Conservation (phyloP, 768 basidiomycete genomes). For the Sporobolomyces roseus region DNA sequence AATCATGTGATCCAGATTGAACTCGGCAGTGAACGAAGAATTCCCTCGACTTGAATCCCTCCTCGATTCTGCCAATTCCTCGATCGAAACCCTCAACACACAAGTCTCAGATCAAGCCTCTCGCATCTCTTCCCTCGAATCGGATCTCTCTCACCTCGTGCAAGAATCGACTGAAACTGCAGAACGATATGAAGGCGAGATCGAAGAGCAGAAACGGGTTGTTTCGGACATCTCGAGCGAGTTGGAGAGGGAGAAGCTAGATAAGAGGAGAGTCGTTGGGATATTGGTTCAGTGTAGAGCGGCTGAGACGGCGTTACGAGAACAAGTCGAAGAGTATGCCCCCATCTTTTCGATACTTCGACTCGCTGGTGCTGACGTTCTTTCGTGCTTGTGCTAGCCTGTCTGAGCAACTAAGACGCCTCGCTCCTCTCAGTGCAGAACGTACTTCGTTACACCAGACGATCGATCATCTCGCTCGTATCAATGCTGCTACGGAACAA, state of each 20-base stretch:
- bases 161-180: slow-evolving; percentile 49
- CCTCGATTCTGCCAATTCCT: neutral
- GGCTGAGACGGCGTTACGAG: slow-evolving; percentile 63
- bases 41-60: slow-evolving; percentile 59
- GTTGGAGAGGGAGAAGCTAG: slow-evolving; percentile 15
- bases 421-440: slow-evolving; percentile 52
- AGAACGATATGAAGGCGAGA: slow-evolving; percentile 59
- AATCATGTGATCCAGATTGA: slow-evolving; percentile 7
- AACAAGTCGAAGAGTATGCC: slow-evolving; percentile 66
- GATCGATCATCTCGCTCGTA: slow-evolving; percentile 43
- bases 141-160: slow-evolving; percentile 12
- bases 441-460: slow-evolving; percentile 3
- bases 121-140: neutral
- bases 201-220: slow-evolving; percentile 55
- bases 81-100: no score
- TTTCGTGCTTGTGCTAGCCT: slow-evolving; percentile 49
- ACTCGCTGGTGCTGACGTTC: neutral
- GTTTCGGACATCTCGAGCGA: slow-evolving; percentile 16
- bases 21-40: slow-evolving; percentile 43
- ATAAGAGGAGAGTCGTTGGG: slow-evolving; percentile 29
- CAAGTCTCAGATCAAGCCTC: neutral
- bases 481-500: slow-evolving; percentile 73
- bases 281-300: slow-evolving; percentile 32
- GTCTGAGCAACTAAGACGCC: slow-evolving; percentile 60
- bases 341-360: neutral